Percentiles rank a stretch among this genome's conserved stretches.
Evolutionary conservation across 225 moss, liverwort and hornwort species (phyloP).

Genomic region (Marchantia paleacea): DNA sequence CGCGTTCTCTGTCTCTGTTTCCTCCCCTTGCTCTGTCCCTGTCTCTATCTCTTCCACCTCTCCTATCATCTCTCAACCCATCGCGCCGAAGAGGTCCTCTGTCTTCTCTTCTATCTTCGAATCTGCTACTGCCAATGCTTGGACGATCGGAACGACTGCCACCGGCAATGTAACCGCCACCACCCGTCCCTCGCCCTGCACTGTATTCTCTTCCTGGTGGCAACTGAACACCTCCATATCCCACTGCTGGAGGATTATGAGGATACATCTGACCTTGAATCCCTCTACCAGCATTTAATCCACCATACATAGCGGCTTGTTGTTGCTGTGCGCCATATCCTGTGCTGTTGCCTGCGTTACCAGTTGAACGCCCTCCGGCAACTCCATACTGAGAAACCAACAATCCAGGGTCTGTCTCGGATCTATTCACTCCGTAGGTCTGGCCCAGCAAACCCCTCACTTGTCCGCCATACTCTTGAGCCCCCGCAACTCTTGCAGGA

Average conservation of each 20-base stretch:
- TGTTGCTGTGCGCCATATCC: constrained; percentile 75
- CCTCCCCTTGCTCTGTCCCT: constrained; percentile 71
- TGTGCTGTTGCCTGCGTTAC: constrained; percentile 48
- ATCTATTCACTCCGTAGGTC: constrained; percentile 70
- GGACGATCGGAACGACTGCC: constrained; percentile 92
- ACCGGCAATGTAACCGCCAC: constrained; percentile 71
- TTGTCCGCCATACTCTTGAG: constrained; percentile 78
- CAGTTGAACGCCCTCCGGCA: constrained; percentile 71
- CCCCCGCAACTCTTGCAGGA: constrained; percentile 52
- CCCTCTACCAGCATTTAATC: constrained; percentile 76
- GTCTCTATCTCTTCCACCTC: constrained; percentile 71
- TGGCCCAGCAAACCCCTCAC: constrained; percentile 72
- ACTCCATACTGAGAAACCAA: constrained; percentile 94
- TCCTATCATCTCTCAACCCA: constrained; percentile 57
- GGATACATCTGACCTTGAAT: constrained; percentile 79
- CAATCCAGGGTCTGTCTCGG: constrained; percentile 70
- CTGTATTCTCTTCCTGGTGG: constrained; percentile 96
- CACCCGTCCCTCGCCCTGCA: constrained; percentile 87
- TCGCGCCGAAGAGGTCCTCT: constrained; percentile 74
- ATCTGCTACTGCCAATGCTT: constrained; percentile 92
- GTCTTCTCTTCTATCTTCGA: constrained; percentile 81
- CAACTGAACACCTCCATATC: constrained; percentile 91
- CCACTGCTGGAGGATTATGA: constrained; percentile 73
- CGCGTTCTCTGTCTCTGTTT: constrained; percentile 77
- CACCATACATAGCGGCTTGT: constrained; percentile 85